Evolutionary conservation across 148 eudicot genomes (phyloP).

Genomic region (Nepenthes mirabilis): DNA sequence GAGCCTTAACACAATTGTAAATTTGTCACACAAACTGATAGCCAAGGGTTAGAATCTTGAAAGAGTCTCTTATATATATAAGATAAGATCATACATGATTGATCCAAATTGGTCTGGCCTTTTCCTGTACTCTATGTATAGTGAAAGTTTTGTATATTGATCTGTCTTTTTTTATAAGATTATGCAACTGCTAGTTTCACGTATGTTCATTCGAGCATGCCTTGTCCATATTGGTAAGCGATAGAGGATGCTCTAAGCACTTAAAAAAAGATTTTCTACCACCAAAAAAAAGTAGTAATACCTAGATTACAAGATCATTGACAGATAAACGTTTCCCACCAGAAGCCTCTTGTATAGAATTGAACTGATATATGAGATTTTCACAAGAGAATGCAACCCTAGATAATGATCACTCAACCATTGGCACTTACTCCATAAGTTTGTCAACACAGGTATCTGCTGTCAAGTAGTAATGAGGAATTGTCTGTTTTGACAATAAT

Average conservation of each 20-base stretch:
- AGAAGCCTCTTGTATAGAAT: conserved; percentile 82
- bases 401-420: not conserved
- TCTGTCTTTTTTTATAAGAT: too few species aligned
- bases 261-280: not conserved
- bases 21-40: too few species aligned
- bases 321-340: conserved; percentile 88
- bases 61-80: too few species aligned
- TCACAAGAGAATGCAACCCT: not conserved
- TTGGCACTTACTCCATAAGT: conserved; percentile 66
- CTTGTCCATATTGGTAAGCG: not conserved
- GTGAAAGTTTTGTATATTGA: too few species aligned
- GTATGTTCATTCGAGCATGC: not conserved
- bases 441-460: conserved; percentile 11
- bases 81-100: too few species aligned
- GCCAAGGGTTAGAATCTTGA: too few species aligned
- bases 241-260: not conserved
- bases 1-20: too few species aligned
- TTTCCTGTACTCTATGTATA: too few species aligned
- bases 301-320: conserved; percentile 97
- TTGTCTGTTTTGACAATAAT: conserved; percentile 13
- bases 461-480: conserved; percentile 14
- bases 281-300: conserved; percentile 8
- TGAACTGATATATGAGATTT: conserved; percentile 30
- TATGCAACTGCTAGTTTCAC: too few species aligned
- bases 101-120: too few species aligned